These are phyloP conservation scores for Eucalyptus lansdowneana DNA, from an alignment of 345 rosid species.

Conservation along the genomic window DNA sequence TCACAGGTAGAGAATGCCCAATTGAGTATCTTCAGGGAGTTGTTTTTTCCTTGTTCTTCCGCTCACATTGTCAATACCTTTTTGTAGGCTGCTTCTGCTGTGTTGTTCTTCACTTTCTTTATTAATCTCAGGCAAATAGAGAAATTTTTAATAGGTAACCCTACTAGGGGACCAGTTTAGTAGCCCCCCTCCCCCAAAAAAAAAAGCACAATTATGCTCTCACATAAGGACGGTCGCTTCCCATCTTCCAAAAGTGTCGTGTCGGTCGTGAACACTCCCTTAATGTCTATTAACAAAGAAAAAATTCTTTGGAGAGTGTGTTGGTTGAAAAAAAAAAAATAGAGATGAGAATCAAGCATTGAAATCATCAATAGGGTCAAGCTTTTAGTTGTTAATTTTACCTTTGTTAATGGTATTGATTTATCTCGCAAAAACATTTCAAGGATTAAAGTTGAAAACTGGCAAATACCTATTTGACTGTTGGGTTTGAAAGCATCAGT, in stretches of 20 bases:
- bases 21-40: not conserved
- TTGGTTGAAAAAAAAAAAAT: not conserved
- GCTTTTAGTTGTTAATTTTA: not conserved
- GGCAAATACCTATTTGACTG: not conserved
- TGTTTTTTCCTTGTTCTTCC: not conserved
- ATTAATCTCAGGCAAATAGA: not conserved
- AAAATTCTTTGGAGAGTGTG: not conserved
- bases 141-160: not conserved
- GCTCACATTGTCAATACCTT: not conserved
- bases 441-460: not conserved
- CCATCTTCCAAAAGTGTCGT: not conserved
- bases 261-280: not conserved
- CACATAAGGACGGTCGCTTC: not conserved
- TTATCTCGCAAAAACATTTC: not conserved
- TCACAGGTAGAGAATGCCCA: not conserved
- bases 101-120: not conserved
- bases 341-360: not conserved
- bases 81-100: not conserved
- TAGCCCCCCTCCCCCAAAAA: not conserved
- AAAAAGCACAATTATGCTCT: not conserved
- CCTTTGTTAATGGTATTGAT: not conserved
- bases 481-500: not conserved
- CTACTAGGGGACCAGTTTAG: not conserved
- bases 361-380: not conserved
- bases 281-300: not conserved